Base-by-base conservation (phyloP, 768 basidiomycete species). In the Leccinum rimulosum region DNA sequence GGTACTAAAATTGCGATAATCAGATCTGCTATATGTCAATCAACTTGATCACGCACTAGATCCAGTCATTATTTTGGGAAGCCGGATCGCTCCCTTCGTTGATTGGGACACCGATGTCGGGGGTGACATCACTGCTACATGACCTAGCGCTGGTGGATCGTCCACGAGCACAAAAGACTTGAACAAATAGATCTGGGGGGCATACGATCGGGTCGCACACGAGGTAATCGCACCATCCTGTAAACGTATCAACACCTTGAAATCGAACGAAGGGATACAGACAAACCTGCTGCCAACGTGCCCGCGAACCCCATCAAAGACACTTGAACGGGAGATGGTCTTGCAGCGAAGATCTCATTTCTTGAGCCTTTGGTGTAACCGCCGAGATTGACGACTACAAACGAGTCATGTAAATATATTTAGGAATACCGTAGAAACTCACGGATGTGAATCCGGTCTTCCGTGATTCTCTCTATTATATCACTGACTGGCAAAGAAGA, bases 331-430 rank as follows among this genome's bases (percentile, higher is more conserved):
- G 81, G 82, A 52, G 75, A 75, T 15, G 79, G 77, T 27, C 81
- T 73, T 1, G 76, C 78, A 14, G 82, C 82, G 50, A 82, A 83
- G 17, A 82, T 74, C 53, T 82, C 81, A 57, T 83, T 82, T 56
- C 76, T 68, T 2, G 81, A 77, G 15, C 80, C 82, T 64, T 80
- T 83, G 31, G 81, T 82, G 59, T 83, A 82, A 10, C 81, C 81
- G 5, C 76, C 78, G 2, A 80, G 64, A 58, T 80, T 79, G 53
- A 80, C 69, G 25, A 80, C 79, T 80, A 61, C 43, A 12, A 50
- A 53, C 1, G 49, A 9, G 52, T 66, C 12, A 38, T 19, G 54
- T 25, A 45, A 6, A 38, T 30, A 7, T 11, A 19, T 51, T 35
- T 17, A 3, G 28, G 6, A 52, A 52, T 49, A 22, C 35, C 14